Evolutionary conservation across 192 early-diverging fungal species (phyloP), one percentile per base, ranked within the genome.

Genomic region (Spizellomyces sp.): DNA sequence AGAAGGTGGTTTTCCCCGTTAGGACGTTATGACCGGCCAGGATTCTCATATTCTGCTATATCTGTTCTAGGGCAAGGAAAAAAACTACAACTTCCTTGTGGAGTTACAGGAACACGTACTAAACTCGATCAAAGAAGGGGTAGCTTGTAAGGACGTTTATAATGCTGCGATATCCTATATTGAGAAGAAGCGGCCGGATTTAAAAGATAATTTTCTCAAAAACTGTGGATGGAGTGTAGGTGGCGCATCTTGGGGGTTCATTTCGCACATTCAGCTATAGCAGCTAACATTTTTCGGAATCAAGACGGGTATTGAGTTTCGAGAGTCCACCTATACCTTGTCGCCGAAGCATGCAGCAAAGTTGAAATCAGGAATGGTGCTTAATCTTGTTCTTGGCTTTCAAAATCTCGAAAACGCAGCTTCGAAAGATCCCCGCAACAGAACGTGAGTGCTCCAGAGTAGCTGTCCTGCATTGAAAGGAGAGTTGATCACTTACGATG

Each of bases 231-330:
- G 88, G 76, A 89, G 88, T 12, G 88, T 91, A 82, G 69, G 80
- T 75, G 14, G 36, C 8, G 27, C 27, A 2, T 36, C 27, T 0
- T 36, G 1, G 27, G 1, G 27, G 46, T 58, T 64, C 17, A 75
- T n/a, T 77, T 61, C 71, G 42, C 42, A n/a, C n/a, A 64, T 8
- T 17, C 59, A 15, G 12, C 9, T 41, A 4, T 8, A 9, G 45
- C 75, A 12, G 45, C 54, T 43, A 36, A 42, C 59, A 22, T 48
- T 66, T 8, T 19, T 75, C 76, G 10, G 69, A 48, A 58, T 43
- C 10, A 71, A 87, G 78, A 98, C 93, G 64, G 98, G 98, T 9
- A 92, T 98, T 58, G 96, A 99, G 81, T 93, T 98, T 69, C 83
- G 91, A 48, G 98, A 99, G 70, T 85, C 90, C 9, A 83, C 79